phyloP scores from a whole-genome alignment of 768 basidiomycete species.

The Xerocomellus chrysenteron region DNA sequence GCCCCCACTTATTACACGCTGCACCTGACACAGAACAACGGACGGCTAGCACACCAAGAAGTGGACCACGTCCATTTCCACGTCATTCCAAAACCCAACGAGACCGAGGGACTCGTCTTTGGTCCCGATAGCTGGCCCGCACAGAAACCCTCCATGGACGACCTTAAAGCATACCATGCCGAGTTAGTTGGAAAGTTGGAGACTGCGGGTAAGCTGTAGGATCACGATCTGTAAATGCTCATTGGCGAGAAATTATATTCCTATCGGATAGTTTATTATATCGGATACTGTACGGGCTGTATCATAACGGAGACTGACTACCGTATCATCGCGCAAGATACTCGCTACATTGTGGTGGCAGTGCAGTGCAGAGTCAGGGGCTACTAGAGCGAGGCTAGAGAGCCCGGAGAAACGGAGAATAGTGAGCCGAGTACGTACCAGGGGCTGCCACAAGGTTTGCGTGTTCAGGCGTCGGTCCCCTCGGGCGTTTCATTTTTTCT shows the following conservation, averaged over 20 bases:
- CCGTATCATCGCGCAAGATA: too few relatives aligned
- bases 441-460: too few relatives aligned
- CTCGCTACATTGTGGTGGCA: too few relatives aligned
- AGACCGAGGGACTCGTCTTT: slow-evolving; percentile 70
- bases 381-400: too few relatives aligned
- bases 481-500: too few relatives aligned
- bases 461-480: too few relatives aligned
- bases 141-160: slow-evolving; percentile 17
- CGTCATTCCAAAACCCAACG: slow-evolving; percentile 86
- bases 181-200: slow-evolving; percentile 20
- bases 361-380: too few relatives aligned
- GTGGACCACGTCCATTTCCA: slow-evolving; percentile 94
- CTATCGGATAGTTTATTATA: neutral
- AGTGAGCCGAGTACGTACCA: too few relatives aligned
- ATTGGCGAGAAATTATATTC: neutral
- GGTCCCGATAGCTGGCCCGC: slow-evolving; percentile 52
- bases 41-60: slow-evolving; percentile 59
- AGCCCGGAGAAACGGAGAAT: too few relatives aligned
- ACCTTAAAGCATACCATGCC: slow-evolving; percentile 22
- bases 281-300: too few relatives aligned
- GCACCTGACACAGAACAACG: slow-evolving; percentile 55
- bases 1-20: neutral
- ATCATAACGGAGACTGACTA: too few relatives aligned
- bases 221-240: neutral
- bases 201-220: slow-evolving; percentile 16